These are phyloP conservation scores for Nothophaeocryptopus gaeumannii DNA, from an alignment of 2,329 filamentous ascomycete genomes.

Conservation along the genomic window DNA sequence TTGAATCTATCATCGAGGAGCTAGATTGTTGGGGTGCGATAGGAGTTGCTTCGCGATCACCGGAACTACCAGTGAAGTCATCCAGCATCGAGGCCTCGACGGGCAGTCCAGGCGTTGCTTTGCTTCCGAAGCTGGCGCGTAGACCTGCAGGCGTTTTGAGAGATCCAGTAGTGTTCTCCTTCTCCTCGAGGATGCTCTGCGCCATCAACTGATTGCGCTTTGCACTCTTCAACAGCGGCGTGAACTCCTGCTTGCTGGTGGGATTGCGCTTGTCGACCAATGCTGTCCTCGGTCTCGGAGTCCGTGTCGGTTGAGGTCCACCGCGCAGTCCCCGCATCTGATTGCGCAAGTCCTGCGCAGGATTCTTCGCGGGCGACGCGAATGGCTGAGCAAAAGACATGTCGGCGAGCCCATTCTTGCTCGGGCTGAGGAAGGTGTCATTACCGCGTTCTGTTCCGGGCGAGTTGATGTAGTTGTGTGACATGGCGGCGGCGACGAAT, in stretches of 20 bases:
- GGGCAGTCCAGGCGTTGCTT: conserved; percentile 70
- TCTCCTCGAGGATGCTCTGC: conserved; percentile 37
- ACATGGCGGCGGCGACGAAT: conserved; percentile 36
- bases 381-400: conserved; percentile 87
- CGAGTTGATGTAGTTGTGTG: conserved; percentile 65
- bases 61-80: conserved; percentile 63
- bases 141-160: conserved; percentile 65
- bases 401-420: conserved; percentile 59
- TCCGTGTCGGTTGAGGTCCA: conserved; percentile 44
- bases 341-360: conserved; percentile 66
- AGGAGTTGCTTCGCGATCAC: conserved; percentile 63
- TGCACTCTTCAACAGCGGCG: conserved; percentile 82
- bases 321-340: conserved; percentile 66
- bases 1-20: conserved; percentile 74
- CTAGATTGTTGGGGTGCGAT: conserved; percentile 67
- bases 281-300: conserved; percentile 70
- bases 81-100: conserved; percentile 69
- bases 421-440: conserved; percentile 68
- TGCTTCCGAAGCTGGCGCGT: conserved; percentile 57
- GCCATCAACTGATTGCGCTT: conserved; percentile 62
- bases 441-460: conserved; percentile 82
- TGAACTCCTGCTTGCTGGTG: conserved; percentile 72
- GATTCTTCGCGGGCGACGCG: conserved; percentile 70
- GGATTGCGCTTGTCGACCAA: conserved; percentile 66
- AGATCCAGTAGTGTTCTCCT: conserved; percentile 40